Conservation (phyloP, 2,329 filamentous ascomycete genomes). For the Alternaria novae-zelandiae region DNA sequence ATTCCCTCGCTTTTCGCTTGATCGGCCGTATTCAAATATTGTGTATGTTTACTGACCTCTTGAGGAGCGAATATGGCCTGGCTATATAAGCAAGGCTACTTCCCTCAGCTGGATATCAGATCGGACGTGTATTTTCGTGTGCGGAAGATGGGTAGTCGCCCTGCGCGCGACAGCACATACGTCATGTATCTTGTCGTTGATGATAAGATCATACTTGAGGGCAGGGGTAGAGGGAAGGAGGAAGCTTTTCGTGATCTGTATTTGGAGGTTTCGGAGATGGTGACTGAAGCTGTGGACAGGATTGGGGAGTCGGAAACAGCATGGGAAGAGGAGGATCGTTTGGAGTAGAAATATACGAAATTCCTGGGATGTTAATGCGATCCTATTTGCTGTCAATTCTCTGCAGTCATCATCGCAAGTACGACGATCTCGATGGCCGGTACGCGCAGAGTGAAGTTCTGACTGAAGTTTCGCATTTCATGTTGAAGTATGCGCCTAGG, state of each 20-base stretch:
- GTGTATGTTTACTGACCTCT: neutral
- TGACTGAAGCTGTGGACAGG: neutral
- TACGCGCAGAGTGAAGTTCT: neutral
- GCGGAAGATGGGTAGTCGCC: neutral
- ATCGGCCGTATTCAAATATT: neutral
- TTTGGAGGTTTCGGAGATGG: neutral
- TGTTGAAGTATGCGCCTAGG: conserved; percentile 14
- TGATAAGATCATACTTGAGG: neutral
- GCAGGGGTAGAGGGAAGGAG: neutral
- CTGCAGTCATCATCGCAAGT: neutral
- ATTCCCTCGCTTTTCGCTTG: neutral
- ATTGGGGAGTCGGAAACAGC: neutral
- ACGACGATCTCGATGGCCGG: no score
- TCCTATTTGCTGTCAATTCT: neutral
- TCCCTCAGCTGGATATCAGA: neutral
- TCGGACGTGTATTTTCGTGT: neutral
- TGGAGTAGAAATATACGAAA: neutral
- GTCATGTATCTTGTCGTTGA: neutral
- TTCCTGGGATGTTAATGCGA: neutral
- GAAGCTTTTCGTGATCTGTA: neutral
- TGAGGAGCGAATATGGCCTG: neutral
- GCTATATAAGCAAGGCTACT: neutral
- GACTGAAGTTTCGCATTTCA: neutral
- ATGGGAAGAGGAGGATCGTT: neutral
- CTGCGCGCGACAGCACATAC: neutral